Evolutionary conservation across 495 filamentous ascomycete species (phyloP).

Genomic region (Neurospora sp.): DNA sequence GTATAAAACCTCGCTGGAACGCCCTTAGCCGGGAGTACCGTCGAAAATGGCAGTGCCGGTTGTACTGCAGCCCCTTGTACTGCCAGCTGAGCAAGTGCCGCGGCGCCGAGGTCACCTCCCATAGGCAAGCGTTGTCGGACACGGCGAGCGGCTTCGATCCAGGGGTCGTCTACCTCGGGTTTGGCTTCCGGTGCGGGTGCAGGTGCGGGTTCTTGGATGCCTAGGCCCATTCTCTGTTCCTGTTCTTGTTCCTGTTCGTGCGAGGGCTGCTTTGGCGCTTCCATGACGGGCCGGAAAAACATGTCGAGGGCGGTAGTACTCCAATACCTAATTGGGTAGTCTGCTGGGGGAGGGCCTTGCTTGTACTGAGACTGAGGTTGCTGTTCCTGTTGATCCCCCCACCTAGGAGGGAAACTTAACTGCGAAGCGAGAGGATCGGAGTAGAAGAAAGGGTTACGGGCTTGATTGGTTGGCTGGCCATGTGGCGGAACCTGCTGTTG

Average conservation of each 20-base stretch:
- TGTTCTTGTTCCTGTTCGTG: not conserved
- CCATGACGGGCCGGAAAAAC: not conserved
- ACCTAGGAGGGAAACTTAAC: slow-evolving; percentile 7
- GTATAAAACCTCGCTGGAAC: not conserved
- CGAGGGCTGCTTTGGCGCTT: not conserved
- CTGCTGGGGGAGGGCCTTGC: not conserved
- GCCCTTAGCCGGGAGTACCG: not conserved
- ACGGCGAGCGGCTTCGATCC: not conserved
- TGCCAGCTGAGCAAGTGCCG: not conserved
- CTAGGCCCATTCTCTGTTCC: not conserved
- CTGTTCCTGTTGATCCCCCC: not conserved
- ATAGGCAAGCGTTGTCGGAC: not conserved
- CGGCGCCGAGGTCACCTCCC: not conserved
- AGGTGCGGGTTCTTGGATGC: not conserved
- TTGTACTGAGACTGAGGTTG: not conserved
- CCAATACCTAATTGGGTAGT: not conserved
- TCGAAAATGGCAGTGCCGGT: not conserved
- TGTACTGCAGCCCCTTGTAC: not conserved
- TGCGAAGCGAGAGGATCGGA: slow-evolving; percentile 6
- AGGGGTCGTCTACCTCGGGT: not conserved
- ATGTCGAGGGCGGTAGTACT: not conserved
- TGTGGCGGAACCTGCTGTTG: not conserved
- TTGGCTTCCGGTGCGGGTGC: not conserved
- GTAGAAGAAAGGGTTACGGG: slow-evolving; percentile 11
- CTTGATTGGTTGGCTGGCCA: not conserved